Base-by-base conservation (phyloP, 177 flowering plant species). In the Telopea speciosissima region DNA sequence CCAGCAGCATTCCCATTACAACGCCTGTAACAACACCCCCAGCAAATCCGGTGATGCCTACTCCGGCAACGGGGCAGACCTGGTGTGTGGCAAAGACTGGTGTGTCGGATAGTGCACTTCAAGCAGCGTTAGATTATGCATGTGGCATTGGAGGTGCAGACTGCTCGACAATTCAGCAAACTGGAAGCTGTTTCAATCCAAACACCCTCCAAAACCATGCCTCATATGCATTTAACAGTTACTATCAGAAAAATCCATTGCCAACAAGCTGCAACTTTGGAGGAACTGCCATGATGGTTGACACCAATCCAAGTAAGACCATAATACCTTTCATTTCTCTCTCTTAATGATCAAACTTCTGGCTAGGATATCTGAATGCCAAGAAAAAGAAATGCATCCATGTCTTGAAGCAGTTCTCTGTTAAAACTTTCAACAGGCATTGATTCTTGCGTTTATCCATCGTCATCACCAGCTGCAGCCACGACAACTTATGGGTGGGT, bases 11-110 rank as follows among this genome's bases (percentile, higher is more conserved):
- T 75, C 87, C 79, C 11, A 42, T 62, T 17, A 68, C 72, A 23
- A 69, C 72, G 8, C 82, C 92, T 1, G 73, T 69, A 54, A 79
- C 79, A 31, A 68, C 81, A 14, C 87, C 86, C 1, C 72, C 72
- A 19, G 76, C 82, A 45, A 76, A 72, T 31, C 96, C 91, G 1
- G 80, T 78, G 42, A 52, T 79, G 4, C 72, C 89, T 58, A 89
- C 90, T 1, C 71, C 79, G 52, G 70, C 78, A 1, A 73, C 82
- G 21, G 97, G 97, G 44, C 92, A 90, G 85, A 85, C 83, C 65
- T 96, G 99, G 99, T 96, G 99, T 65, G 82, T 91, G 62, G 98
- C 92, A 2, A 89, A 75, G 83, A 73, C 67, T 17, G 98, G 96
- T 36, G 83, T 76, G 2, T 4, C 67, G 44, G 79, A 88, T 71